Conservation (phyloP, 1,284 basidiomycete species). For the Fomes fomentarius region DNA sequence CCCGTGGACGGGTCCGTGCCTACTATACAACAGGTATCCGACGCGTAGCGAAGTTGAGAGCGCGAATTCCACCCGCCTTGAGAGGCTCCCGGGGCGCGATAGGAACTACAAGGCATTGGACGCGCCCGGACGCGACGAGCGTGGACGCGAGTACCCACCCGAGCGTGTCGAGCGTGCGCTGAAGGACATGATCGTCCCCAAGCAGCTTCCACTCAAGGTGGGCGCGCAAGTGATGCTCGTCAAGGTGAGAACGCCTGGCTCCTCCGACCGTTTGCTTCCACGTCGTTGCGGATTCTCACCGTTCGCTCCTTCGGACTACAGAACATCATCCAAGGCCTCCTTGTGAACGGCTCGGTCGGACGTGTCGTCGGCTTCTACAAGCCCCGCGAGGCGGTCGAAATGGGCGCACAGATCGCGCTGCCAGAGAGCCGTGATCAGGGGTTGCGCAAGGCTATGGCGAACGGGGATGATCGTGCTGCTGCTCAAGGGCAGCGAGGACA, state of each 20-base stretch:
- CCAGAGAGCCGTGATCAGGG: conserved; percentile 11
- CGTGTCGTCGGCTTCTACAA: conserved; percentile 56
- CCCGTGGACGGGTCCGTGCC: too few species aligned
- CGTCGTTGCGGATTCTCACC: too few species aligned
- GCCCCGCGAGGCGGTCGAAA: conserved; percentile 46
- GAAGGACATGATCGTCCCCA: conserved; percentile 36
- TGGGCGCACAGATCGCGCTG: conserved; percentile 42
- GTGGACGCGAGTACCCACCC: conserved; percentile 16
- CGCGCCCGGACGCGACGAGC: conserved; percentile 31
- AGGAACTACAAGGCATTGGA: conserved; percentile 43
- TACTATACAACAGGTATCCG: conserved; percentile 51
- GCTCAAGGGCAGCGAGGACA: background rate
- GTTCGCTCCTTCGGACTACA: too few species aligned
- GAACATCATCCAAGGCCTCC: conserved; percentile 35
- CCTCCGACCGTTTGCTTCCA: too few species aligned
- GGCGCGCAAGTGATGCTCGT: conserved; percentile 52
- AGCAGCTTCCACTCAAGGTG: conserved; percentile 36
- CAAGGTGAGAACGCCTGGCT: conserved; percentile 22
- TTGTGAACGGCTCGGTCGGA: conserved; percentile 20
- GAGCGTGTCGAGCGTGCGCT: conserved; percentile 31
- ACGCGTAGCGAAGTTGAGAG: conserved; percentile 61
- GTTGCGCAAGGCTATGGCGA: background rate
- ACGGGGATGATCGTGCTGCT: background rate
- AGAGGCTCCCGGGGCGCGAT: conserved; percentile 30
- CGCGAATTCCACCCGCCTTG: conserved; percentile 52